A percentile compares a stretch with the other conserved stretches of the same genome.
phyloP scores from a whole-genome alignment of 2,329 filamentous ascomycete species.

The Clarireedia monteithiana region DNA sequence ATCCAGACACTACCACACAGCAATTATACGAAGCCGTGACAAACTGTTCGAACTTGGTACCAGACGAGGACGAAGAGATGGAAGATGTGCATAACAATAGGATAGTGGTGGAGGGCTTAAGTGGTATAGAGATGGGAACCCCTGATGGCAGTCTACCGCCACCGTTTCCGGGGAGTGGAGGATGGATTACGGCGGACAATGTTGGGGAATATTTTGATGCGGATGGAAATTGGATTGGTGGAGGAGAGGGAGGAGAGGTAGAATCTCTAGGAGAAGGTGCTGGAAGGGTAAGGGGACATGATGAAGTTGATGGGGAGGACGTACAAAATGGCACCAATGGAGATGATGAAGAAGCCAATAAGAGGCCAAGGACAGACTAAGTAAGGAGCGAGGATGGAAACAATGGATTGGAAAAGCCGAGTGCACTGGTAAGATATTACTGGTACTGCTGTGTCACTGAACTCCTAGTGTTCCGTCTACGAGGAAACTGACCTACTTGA shows the following conservation, averaged over 20 bases:
- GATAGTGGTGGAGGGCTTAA: conserved; percentile 51
- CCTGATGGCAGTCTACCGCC: conserved; percentile 49
- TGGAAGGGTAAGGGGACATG: conserved; percentile 46
- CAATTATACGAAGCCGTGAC: conserved; percentile 58
- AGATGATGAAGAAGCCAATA: conserved; percentile 22
- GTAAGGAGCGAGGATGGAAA: not conserved
- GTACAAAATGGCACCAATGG: conserved; percentile 35
- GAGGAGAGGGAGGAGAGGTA: conserved; percentile 24
- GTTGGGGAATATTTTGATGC: conserved; percentile 76
- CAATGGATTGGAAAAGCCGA: not conserved
- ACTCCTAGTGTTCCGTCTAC: too few relatives aligned
- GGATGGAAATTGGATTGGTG: conserved; percentile 68
- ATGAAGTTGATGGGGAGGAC: conserved; percentile 41
- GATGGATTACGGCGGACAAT: conserved; percentile 91
- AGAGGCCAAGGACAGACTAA: conserved; percentile 1
- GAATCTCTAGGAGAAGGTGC: conserved; percentile 55
- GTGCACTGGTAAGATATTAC: not conserved
- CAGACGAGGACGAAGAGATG: conserved; percentile 52
- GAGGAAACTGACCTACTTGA: too few relatives aligned
- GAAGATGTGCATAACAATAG: conserved; percentile 37
- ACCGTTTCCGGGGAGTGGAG: conserved; percentile 63
- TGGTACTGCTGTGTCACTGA: too few relatives aligned
- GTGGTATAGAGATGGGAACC: conserved; percentile 44
- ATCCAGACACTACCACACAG: conserved; percentile 20
- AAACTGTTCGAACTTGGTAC: conserved; percentile 68